Base-by-base conservation (phyloP, 257 asterid genomes). In the Solanum tarapatanum region DNA sequence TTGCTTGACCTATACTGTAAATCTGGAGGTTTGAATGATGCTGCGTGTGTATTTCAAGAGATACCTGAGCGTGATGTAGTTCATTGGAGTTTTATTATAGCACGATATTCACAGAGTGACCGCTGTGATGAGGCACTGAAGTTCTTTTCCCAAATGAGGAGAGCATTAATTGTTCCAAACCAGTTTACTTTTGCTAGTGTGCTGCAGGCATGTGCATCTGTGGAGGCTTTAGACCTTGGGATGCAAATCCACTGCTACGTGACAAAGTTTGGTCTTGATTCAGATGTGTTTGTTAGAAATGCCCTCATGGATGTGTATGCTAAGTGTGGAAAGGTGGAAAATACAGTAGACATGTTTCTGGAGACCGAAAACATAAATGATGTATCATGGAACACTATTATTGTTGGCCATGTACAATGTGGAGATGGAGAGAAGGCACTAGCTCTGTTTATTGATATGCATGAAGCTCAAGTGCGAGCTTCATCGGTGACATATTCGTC, bases 51-150 rank as follows among this genome's bases (percentile, higher is more conserved):
- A 24, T 96, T 96, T 88, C 94, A 94, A 89, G 97, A 94, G 83
- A 93, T 94, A 88, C 98, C 98, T 19, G 95, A 92, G 93, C 89
- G 90, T 55, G 93, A 94, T 68, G 96, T 96, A 75, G 95, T 96
- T 87, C 97, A 98, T 17, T 96, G 99, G 99, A 96, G 98, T 89
- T 94, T 96, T 92, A 95, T 96, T 98, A 96, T 96, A 86, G 92
- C 99, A 5, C 93, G 99, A 4, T 94, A 92, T 90, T 96, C 99
- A 26, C 98, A 96, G 89, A 92, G 94, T 93, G 93, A 90, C 75
- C 89, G 41, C 39, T 94, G 95, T 84, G 90, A 88, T 39, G 97
- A 95, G 90, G 98, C 99, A 1, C 84, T 96, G 92, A 91, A 87
- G 87, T 86, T 95, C 83, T 96, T 94, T 90, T 39, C 87, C 60